Percentiles rank a stretch among this genome's conserved stretches.
Evolutionary conservation across 1,284 basidiomycete species (phyloP).

Genomic region (Entoloma clypeatum): DNA sequence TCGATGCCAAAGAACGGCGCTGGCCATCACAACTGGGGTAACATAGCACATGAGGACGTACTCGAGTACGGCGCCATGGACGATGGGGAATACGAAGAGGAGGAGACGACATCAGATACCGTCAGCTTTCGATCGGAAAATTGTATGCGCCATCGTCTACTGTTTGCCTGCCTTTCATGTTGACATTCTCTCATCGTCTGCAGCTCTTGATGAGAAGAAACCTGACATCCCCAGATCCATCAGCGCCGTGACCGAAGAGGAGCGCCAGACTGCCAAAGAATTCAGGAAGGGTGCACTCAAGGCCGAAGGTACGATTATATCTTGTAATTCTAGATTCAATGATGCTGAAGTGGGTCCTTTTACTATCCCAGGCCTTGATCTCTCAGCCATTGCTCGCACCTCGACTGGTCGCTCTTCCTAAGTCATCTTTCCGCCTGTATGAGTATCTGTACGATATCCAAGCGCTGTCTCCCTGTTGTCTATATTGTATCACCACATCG

Average conservation of each 20-base stretch:
- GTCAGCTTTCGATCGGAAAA: conserved; percentile 18
- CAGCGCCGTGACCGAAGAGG: conserved; percentile 56
- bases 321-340: neutral
- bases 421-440: too few species aligned
- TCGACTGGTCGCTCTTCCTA: conserved; percentile 69
- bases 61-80: conserved; percentile 33
- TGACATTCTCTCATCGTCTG: conserved; percentile 3
- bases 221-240: conserved; percentile 29
- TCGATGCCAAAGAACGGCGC: conserved; percentile 75
- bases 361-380: conserved; percentile 50
- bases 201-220: conserved; percentile 25
- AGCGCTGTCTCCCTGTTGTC: too few species aligned
- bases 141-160: conserved; percentile 8
- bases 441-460: too few species aligned
- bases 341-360: neutral
- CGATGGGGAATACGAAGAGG: conserved; percentile 17
- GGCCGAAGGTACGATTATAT: conserved; percentile 40
- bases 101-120: conserved; percentile 23
- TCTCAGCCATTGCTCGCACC: conserved; percentile 77
- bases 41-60: conserved; percentile 55
- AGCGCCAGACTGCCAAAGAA: conserved; percentile 58
- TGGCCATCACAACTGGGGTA: conserved; percentile 84
- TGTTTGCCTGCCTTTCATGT: conserved; percentile 12
- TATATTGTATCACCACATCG: too few species aligned
- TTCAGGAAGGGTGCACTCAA: conserved; percentile 69